Evolutionary conservation across 257 asterid species (phyloP).

Genomic region (Capsicum pubescens): DNA sequence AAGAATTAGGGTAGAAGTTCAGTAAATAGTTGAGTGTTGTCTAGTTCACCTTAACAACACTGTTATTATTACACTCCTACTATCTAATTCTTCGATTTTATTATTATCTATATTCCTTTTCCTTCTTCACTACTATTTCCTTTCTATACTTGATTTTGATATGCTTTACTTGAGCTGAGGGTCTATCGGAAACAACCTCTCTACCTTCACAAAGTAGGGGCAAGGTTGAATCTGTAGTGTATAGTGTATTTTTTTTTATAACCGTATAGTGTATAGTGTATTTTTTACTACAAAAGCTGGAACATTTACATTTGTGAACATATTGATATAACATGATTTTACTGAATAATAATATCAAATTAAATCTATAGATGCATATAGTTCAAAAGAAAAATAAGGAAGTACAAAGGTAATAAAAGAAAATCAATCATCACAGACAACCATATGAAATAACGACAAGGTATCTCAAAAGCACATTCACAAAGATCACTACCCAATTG

Average conservation of each 20-base stretch:
- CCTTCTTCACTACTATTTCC: background rate
- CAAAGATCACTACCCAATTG: background rate
- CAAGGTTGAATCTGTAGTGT: background rate
- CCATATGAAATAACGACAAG: slow-evolving; percentile 2
- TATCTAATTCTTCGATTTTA: background rate
- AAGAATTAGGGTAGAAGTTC: background rate
- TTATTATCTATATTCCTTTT: background rate
- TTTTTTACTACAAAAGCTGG: background rate
- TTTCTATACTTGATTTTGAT: background rate
- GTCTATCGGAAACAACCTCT: background rate
- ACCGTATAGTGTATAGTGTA: background rate
- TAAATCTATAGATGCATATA: background rate
- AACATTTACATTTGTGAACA: background rate
- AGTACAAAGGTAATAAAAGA: background rate
- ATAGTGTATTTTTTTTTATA: background rate
- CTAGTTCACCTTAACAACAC: background rate
- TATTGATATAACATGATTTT: background rate
- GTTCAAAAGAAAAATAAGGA: background rate
- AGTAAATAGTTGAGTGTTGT: background rate
- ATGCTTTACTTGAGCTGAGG: background rate
- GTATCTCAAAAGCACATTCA: background rate
- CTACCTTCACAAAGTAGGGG: background rate
- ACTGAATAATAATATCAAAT: background rate
- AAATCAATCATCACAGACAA: background rate
- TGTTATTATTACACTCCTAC: background rate